Percentiles rank a stretch among this genome's conserved stretches.
These are phyloP conservation scores for Candida loeiensis DNA, from an alignment of 805 yeast genomes.

Conservation along the genomic window DNA sequence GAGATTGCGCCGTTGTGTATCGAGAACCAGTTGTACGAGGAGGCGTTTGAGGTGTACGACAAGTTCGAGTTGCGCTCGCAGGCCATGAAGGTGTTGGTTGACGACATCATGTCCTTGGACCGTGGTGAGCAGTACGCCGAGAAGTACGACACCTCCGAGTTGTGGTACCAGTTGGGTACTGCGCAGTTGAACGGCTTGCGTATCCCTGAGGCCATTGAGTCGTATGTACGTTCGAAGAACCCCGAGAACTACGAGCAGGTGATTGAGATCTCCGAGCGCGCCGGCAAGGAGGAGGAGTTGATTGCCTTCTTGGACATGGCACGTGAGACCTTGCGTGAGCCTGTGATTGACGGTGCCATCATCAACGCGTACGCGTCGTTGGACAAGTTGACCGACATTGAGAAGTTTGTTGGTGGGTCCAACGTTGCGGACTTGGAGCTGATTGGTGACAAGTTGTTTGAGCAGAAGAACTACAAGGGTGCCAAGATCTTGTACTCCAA, in stretches of 20 bases:
- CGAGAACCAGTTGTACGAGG: constrained; percentile 85
- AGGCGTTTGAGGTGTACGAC: constrained; percentile 89
- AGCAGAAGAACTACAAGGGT: constrained; percentile 79
- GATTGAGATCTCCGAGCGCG: constrained; percentile 89
- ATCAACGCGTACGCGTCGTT: constrained; percentile 82
- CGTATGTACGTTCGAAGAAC: constrained; percentile 88
- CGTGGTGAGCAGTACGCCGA: constrained; percentile 94
- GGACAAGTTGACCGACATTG: constrained; percentile 74
- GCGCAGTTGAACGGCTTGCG: constrained; percentile 95
- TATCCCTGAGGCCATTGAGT: constrained; percentile 84
- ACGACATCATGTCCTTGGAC: constrained; percentile 89
- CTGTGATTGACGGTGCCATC: constrained; percentile 87
- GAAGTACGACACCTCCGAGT: constrained; percentile 75
- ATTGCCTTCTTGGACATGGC: constrained; percentile 87
- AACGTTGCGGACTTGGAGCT: constrained; percentile 90
- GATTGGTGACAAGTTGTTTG: constrained; percentile 89
- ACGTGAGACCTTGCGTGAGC: constrained; percentile 85
- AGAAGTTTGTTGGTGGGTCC: constrained; percentile 75
- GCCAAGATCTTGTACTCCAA: constrained; percentile 84
- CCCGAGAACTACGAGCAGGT: constrained; percentile 88
- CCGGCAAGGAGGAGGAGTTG: constrained; percentile 94
- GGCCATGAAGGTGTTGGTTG: constrained; percentile 89
- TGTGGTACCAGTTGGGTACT: constrained; percentile 94
- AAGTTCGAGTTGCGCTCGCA: constrained; percentile 72
- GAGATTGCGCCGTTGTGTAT: constrained; percentile 93